These are phyloP conservation scores for Closterium sp. DNA, from an alignment of 139 green algal species.

Conservation along the genomic window DNA sequence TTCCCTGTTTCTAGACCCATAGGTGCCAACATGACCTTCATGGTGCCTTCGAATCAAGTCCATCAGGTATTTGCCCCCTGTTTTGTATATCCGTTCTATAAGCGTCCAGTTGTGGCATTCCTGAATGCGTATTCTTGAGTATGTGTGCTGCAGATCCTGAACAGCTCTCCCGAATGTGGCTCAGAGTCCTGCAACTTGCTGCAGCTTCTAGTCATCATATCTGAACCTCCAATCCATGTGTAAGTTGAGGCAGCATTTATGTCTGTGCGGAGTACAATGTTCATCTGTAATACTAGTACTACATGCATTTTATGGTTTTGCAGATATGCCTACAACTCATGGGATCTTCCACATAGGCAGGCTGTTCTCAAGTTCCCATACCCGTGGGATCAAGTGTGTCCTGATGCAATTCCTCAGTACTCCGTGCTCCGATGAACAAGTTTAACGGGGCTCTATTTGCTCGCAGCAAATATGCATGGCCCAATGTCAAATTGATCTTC, in stretches of 20 bases:
- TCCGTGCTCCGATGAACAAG: neutral
- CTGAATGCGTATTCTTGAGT: neutral
- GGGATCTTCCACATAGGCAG: constrained; percentile 3
- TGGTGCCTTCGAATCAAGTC: constrained; percentile 34
- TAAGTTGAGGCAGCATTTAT: constrained; percentile 5
- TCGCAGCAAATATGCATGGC: constrained; percentile 25
- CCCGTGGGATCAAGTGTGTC: constrained; percentile 31
- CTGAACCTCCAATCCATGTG: constrained; percentile 36
- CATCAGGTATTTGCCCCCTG: constrained; percentile 4
- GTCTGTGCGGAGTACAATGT: neutral
- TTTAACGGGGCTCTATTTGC: neutral
- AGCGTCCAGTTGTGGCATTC: too few species aligned
- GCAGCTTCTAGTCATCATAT: constrained; percentile 48
- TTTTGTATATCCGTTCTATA: neutral
- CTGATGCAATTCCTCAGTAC: neutral
- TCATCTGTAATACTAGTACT: neutral
- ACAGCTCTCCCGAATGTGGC: constrained; percentile 13
- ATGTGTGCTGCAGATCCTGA: constrained; percentile 30
- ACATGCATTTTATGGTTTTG: neutral
- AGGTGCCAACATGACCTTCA: constrained; percentile 45
- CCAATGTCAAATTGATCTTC: constrained; percentile 16
- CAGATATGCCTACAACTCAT: constrained; percentile 34
- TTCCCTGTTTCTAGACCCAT: neutral
- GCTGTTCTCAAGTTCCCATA: constrained; percentile 24
- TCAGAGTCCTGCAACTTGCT: neutral